Evolutionary conservation across 768 basidiomycete species (phyloP), one percentile per base, ranked within the genome.

Genomic region (Xerocomellus chrysenteron): DNA sequence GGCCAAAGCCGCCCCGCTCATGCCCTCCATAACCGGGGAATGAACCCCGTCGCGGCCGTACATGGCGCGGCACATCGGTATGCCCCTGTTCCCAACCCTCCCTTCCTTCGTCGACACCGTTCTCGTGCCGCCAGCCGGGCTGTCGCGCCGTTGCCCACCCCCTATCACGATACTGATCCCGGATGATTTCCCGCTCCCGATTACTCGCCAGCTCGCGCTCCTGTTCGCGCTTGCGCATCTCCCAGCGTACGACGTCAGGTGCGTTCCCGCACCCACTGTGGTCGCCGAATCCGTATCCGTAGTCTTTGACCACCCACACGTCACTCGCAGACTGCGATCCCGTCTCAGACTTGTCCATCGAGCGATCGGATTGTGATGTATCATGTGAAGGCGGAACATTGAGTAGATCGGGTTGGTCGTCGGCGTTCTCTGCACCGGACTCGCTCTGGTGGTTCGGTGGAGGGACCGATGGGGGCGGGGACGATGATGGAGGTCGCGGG

Each of bases 281-380:
- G 13, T 74, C 69, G 1, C 86, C 86, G 58, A 87, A 87, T 5
- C 86, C 85, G 63, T 73, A 87, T 10, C 87, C 86, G 53, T 77
- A 87, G 62, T 88, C 78, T 57, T 76, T 80, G 43, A 87, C 86
- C 53, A 78, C 77, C 68, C 80, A 82, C 12, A 79, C 74, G 46
- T 77, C 78, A 35, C 71, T 72, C 10, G 58, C 42, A 19, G 61
- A 46, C 32, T 11, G 32, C 11, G 67, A 64, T 16, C 24, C 56
- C 9, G 61, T 47, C 47, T 63, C 61, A 7, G 59, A 61, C 14
- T 57, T 58, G 40, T 54, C 41, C 36, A 51, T 19, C 13, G 51
- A 52, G 3, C 30, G 52, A 45, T 59, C 50, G n/a, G 39, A n/a
- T 32, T 36, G 59, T 1, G 45, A 36, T n/a, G 50, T 10, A 21